Percentiles rank a stretch among this genome's conserved stretches.
Conservation (phyloP, 345 rosid species). For the Citrus unshiu region DNA sequence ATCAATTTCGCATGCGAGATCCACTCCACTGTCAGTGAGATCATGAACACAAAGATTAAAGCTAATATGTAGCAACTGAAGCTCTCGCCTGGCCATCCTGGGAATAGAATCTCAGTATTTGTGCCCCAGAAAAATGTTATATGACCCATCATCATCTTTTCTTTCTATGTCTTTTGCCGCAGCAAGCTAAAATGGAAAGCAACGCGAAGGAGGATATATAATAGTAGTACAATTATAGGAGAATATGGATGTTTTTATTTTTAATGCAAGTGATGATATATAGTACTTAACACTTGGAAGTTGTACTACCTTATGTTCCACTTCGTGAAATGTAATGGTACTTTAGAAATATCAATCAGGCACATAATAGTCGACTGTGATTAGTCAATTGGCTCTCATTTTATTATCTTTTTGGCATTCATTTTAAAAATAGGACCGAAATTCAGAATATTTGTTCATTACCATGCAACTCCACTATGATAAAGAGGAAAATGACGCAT, state of each 20-base stretch:
- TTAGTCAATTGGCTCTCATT: not conserved
- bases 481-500: not conserved
- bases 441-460: not conserved
- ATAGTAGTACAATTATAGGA: not conserved
- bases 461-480: not conserved
- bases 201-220: not conserved
- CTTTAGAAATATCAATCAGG: not conserved
- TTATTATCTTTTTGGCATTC: no score
- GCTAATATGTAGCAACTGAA: conserved; percentile 15
- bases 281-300: not conserved
- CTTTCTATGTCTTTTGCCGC: not conserved
- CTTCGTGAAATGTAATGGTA: not conserved
- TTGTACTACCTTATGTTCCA: not conserved
- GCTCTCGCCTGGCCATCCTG: conserved; percentile 29
- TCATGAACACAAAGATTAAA: conserved; percentile 29
- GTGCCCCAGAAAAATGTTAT: conserved; percentile 31
- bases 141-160: conserved; percentile 10
- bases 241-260: not conserved
- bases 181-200: not conserved
- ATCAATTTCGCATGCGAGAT: conserved; percentile 27
- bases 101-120: conserved; percentile 18
- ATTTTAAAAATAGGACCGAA: not conserved
- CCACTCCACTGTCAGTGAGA: conserved; percentile 36
- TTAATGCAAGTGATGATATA: no score
- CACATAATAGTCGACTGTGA: not conserved